Base-by-base conservation (phyloP, 441 rosid species). In the Dalechampia spathulata region DNA sequence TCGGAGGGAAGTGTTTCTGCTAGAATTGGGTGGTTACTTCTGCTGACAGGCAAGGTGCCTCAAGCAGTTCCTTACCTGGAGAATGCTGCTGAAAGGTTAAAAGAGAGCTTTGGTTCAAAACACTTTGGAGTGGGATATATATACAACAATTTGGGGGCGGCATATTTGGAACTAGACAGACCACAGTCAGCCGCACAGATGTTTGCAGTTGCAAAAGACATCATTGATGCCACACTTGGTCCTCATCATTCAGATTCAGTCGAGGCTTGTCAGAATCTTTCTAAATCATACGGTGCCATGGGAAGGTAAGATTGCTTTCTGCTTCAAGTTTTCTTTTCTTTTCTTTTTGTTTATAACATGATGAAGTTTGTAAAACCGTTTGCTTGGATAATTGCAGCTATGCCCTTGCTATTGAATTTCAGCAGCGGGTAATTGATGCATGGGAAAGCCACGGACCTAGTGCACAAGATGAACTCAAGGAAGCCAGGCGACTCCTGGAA, bases 121-220 rank as follows among this genome's bases (percentile, higher is more conserved):
- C 99, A 93, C 74, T 93, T 77, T 60, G 99, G 97, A 49, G 82
- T 93, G 13, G 97, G 96, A 16, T 89, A 87, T 66, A 81, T 93
- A 40, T 89, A 85, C 67, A 89, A 93, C 71, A 89, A 93, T 70
- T 72, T 93, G 57, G 99, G 99, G 8, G 86, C 97, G 0, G 97
- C 97, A 50, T 93, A 89, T 73, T 73, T 93, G 74, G 99, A 93
- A 58, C 69, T 93, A 4, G 96, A 76, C 32, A 85, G 90, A 67
- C 97, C 95, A 16, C 87, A 93, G 44, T 89, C 95, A 21, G 99
- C 97, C 10, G 97, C 92, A 48, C 96, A 85, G 68, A 81, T 83
- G 87, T 93, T 93, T 83, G 88, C 96, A 1, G 80, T 89, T 67
- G 92, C 96, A 23, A 86, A 89, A 75, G 96, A 86, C 51, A 81